A percentile compares a stretch with the other conserved stretches of the same genome.
phyloP scores from a whole-genome alignment of 176 grass and related monocot species.

The Coix lacrymajobi region DNA sequence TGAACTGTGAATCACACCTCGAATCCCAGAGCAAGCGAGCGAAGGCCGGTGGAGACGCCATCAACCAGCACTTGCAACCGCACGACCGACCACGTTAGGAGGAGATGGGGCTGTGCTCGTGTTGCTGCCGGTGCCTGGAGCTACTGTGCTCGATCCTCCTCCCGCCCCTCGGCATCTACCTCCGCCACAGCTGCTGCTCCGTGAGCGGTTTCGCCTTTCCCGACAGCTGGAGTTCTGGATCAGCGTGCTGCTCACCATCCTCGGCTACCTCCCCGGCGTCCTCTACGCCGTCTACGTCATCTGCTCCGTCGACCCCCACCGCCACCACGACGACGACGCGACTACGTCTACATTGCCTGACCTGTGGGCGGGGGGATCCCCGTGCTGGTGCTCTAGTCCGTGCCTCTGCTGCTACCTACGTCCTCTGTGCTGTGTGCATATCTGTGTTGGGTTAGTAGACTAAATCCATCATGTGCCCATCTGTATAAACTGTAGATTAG shows the following conservation, averaged over 20 bases:
- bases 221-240: slow-evolving; percentile 71
- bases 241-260: slow-evolving; percentile 67
- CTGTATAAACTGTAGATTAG: slow-evolving; percentile 1
- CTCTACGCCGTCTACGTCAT: slow-evolving; percentile 75
- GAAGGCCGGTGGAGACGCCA: too few relatives aligned
- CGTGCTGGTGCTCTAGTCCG: background rate
- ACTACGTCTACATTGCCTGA: slow-evolving; percentile 50
- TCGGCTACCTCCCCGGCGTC: slow-evolving; percentile 68
- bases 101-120: slow-evolving; percentile 38
- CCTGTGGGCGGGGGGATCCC: background rate
- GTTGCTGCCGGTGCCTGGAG: slow-evolving; percentile 72
- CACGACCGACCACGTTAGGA: too few relatives aligned
- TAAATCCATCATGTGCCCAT: background rate
- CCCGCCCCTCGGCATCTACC: slow-evolving; percentile 69
- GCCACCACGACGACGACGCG: slow-evolving; percentile 21
- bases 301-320: slow-evolving; percentile 44
- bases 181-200: slow-evolving; percentile 72
- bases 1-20: background rate
- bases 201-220: background rate
- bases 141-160: slow-evolving; percentile 66
- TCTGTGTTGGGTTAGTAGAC: background rate
- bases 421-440: background rate
- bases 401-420: background rate
- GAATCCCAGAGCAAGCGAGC: too few relatives aligned
- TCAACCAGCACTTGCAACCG: too few relatives aligned